Evolutionary conservation across 2,329 filamentous ascomycete species (phyloP).

Genomic region (Paracamarosporium sp.): DNA sequence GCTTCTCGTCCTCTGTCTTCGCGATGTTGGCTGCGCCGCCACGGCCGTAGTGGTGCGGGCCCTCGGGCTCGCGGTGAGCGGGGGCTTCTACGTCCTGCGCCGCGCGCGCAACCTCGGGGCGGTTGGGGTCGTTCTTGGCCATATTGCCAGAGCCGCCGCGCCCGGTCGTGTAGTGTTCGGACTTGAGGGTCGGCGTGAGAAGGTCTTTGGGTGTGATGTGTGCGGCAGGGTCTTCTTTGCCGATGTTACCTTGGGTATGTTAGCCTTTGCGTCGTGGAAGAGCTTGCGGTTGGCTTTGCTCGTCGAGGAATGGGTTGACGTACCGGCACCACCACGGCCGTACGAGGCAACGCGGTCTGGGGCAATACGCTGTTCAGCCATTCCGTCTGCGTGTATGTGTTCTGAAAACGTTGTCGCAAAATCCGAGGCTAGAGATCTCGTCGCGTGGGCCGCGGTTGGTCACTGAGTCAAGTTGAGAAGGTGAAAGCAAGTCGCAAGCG

Average conservation of each 20-base stretch:
- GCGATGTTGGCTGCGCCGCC: slow-evolving; percentile 77
- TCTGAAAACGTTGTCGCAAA: slow-evolving; percentile 2
- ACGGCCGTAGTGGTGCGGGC: slow-evolving; percentile 71
- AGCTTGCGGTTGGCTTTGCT: no score
- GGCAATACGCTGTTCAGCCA: slow-evolving; percentile 8
- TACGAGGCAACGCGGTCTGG: slow-evolving; percentile 59
- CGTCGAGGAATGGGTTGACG: slow-evolving; percentile 18
- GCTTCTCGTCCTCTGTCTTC: slow-evolving; percentile 55
- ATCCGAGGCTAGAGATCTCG: not conserved
- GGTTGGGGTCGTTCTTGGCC: slow-evolving; percentile 74
- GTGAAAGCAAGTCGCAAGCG: not conserved
- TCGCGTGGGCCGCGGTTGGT: not conserved
- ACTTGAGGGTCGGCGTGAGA: slow-evolving; percentile 82
- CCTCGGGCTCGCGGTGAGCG: slow-evolving; percentile 59
- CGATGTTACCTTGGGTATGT: slow-evolving; percentile 55
- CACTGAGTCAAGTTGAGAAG: not conserved
- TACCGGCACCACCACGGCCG: slow-evolving; percentile 78
- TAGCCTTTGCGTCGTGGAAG: slow-evolving; percentile 9
- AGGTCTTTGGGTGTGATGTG: slow-evolving; percentile 64
- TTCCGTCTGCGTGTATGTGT: slow-evolving; percentile 29
- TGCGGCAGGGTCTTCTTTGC: slow-evolving; percentile 43
- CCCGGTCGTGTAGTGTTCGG: slow-evolving; percentile 84
- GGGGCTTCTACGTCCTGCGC: slow-evolving; percentile 80
- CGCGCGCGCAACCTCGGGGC: slow-evolving; percentile 71
- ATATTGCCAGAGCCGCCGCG: slow-evolving; percentile 91